phyloP scores from a whole-genome alignment of 768 basidiomycete genomes.

The Cystobasidium ongulense region DNA sequence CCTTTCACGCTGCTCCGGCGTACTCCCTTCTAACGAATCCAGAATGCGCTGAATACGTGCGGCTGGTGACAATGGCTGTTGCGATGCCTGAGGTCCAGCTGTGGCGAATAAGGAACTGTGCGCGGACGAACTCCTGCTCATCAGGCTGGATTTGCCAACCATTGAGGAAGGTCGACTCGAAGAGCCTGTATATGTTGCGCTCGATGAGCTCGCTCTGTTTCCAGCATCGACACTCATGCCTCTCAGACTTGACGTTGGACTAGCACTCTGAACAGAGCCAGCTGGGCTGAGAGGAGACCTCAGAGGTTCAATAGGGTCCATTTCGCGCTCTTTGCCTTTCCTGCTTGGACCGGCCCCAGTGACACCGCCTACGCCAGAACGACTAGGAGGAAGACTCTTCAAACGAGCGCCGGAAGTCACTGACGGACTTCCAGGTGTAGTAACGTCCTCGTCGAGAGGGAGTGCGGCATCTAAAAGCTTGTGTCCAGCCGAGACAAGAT shows the following conservation, averaged over 20 bases:
- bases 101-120: slow-evolving; percentile 7
- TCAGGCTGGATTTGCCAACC: neutral
- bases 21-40: neutral
- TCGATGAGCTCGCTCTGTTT: neutral
- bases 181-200: neutral
- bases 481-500: neutral
- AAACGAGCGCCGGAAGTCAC: neutral
- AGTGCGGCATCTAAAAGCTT: slow-evolving; percentile 21
- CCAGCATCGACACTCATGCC: neutral
- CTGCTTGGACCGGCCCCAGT: neutral
- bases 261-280: neutral
- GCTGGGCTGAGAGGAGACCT: neutral
- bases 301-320: slow-evolving; percentile 12
- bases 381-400: neutral
- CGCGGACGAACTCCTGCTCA: neutral
- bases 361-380: neutral
- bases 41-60: slow-evolving; percentile 3
- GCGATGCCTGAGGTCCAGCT: neutral
- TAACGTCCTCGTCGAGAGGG: slow-evolving; percentile 13
- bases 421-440: neutral
- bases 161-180: slow-evolving; percentile 1
- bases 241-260: neutral
- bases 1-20: slow-evolving; percentile 5
- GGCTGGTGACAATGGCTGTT: neutral
- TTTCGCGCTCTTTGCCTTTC: slow-evolving; percentile 28